Evolutionary conservation across 2,329 filamentous ascomycete genomes (phyloP).

Genomic region (Alternaria postmessia): DNA sequence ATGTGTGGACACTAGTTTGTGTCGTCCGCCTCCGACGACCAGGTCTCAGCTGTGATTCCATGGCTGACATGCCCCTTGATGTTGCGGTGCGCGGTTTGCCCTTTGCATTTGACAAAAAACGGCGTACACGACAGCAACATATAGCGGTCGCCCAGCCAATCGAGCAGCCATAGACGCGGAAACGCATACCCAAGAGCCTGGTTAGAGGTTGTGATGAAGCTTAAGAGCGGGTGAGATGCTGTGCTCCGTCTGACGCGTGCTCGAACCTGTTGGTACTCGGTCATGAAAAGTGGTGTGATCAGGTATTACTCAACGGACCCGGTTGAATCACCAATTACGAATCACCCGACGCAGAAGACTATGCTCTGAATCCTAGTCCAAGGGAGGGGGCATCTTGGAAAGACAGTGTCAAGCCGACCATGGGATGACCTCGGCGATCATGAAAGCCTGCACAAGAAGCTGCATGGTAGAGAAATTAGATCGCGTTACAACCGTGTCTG

Average conservation of each 20-base stretch:
- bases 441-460: conserved; percentile 15
- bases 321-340: conserved; percentile 6
- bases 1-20: conserved; percentile 27
- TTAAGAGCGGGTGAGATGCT: conserved; percentile 22
- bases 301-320: neutral
- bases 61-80: conserved; percentile 20
- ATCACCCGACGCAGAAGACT: neutral
- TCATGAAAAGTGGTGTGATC: conserved; percentile 9
- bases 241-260: conserved; percentile 27
- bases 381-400: conserved; percentile 1
- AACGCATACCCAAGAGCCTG: conserved; percentile 35
- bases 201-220: conserved; percentile 24
- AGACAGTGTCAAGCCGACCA: conserved; percentile 13
- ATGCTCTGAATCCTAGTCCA: conserved; percentile 11
- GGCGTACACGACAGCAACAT: conserved; percentile 42
- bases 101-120: conserved; percentile 47
- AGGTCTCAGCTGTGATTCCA: conserved; percentile 23
- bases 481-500: conserved; percentile 33
- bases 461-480: conserved; percentile 20
- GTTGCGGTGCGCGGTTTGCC: conserved; percentile 29
- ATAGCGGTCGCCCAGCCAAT: conserved; percentile 26
- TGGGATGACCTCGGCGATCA: conserved; percentile 25
- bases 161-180: conserved; percentile 14
- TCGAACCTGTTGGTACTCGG: neutral
- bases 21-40: conserved; percentile 27